phyloP scores from a whole-genome alignment of 1,139 yeast species.

The Debaryomyces robertsiae region DNA sequence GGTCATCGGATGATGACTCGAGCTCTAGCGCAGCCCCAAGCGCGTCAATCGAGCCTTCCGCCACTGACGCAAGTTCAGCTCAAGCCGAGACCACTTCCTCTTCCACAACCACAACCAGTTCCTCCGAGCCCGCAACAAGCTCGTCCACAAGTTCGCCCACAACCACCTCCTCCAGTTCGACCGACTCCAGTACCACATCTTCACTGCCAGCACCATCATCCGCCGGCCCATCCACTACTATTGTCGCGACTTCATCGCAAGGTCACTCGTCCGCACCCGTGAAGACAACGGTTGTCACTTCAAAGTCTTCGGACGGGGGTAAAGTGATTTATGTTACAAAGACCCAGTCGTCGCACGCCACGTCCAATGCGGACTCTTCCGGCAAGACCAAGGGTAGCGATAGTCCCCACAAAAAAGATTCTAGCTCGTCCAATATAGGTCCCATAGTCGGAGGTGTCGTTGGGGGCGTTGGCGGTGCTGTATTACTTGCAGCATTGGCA shows the following conservation, averaged over 20 bases:
- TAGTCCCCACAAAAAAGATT: conserved; percentile 12
- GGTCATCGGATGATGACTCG: conserved; percentile 11
- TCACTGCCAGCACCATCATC: conserved; percentile 11
- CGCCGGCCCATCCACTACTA: neutral
- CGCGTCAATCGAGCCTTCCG: conserved; percentile 6
- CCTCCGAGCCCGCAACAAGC: conserved; percentile 15
- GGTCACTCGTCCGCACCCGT: conserved; percentile 3
- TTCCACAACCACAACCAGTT: conserved; percentile 16
- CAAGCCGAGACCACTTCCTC: conserved; percentile 22
- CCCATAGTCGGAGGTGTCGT: conserved; percentile 73
- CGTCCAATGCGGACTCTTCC: conserved; percentile 11
- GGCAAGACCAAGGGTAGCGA: conserved; percentile 8
- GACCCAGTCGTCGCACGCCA: conserved; percentile 20
- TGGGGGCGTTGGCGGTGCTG: conserved; percentile 58
- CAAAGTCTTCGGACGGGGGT: conserved; percentile 20
- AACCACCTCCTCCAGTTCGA: conserved; percentile 15
- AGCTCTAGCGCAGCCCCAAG: neutral
- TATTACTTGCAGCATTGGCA: conserved; percentile 43
- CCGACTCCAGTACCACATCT: conserved; percentile 5
- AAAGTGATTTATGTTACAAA: conserved; percentile 23
- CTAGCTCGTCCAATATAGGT: conserved; percentile 37
- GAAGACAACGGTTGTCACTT: conserved; percentile 14
- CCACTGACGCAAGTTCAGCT: conserved; percentile 27
- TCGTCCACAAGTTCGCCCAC: conserved; percentile 14
- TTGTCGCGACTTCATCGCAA: conserved; percentile 6